phyloP scores from a whole-genome alignment of 495 filamentous ascomycete species.

The Daldinia vernicosa region DNA sequence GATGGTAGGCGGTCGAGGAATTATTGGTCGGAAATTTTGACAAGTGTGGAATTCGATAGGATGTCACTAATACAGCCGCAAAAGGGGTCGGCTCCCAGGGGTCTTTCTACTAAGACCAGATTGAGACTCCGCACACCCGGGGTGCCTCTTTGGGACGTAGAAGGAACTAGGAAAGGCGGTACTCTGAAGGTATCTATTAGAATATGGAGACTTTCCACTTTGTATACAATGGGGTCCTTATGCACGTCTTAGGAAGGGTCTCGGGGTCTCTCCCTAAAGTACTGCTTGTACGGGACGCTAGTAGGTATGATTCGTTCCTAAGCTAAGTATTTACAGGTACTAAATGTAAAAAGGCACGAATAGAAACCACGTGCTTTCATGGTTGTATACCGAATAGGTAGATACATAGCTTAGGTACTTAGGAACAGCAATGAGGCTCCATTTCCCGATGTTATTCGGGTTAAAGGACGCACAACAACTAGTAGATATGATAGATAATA shows the following conservation, averaged over 20 bases:
- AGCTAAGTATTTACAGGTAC: background rate
- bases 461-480: too few species aligned
- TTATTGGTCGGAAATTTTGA: background rate
- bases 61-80: background rate
- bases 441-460: too few species aligned
- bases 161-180: background rate
- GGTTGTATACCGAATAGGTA: too few species aligned
- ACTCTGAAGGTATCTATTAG: background rate
- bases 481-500: background rate
- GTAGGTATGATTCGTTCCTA: background rate
- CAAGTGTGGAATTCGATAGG: background rate
- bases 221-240: background rate
- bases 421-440: too few species aligned
- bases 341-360: background rate
- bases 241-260: conserved; percentile 2
- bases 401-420: too few species aligned
- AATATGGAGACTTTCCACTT: background rate
- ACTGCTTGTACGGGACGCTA: background rate
- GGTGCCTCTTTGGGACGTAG: background rate
- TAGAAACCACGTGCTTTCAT: background rate
- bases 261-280: background rate
- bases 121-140: background rate
- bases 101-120: background rate
- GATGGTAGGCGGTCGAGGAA: background rate
- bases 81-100: background rate